Evolutionary conservation across 1,139 yeast species (phyloP).

Genomic region (Debaryomycetaceae sp.): DNA sequence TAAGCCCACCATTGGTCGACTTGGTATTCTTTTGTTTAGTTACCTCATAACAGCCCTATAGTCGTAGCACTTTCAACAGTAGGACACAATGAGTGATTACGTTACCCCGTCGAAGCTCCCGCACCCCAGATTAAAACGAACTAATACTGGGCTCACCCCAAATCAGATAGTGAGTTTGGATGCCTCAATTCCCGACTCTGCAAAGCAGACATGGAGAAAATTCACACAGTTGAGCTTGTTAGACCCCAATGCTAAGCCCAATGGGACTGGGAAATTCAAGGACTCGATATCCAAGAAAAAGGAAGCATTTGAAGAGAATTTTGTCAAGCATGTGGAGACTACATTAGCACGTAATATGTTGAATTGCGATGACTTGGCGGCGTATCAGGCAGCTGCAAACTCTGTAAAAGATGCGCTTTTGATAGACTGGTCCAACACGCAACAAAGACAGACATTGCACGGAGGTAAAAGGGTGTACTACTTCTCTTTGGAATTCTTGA

Average conservation of each 20-base stretch:
- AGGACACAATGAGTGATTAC: constrained; percentile 33
- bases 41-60: too few relatives aligned
- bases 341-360: constrained; percentile 84
- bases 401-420: constrained; percentile 77
- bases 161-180: constrained; percentile 83
- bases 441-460: constrained; percentile 78
- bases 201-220: constrained; percentile 75
- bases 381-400: constrained; percentile 83
- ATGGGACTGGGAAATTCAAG: constrained; percentile 3
- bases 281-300: constrained; percentile 23
- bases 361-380: constrained; percentile 90
- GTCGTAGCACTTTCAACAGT: too few relatives aligned
- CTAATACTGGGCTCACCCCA: constrained; percentile 88
- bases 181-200: constrained; percentile 72
- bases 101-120: constrained; percentile 42
- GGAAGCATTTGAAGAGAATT: constrained; percentile 61
- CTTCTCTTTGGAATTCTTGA: constrained; percentile 80
- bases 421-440: constrained; percentile 91
- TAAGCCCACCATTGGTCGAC: too few relatives aligned
- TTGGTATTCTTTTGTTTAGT: too few relatives aligned
- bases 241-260: constrained; percentile 15
- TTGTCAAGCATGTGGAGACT: constrained; percentile 85
- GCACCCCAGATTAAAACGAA: constrained; percentile 52
- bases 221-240: constrained; percentile 41
- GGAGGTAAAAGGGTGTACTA: constrained; percentile 89